These are phyloP conservation scores for Xylariaceae sp. DNA, from an alignment of 2,329 filamentous ascomycete species.

Conservation along the genomic window DNA sequence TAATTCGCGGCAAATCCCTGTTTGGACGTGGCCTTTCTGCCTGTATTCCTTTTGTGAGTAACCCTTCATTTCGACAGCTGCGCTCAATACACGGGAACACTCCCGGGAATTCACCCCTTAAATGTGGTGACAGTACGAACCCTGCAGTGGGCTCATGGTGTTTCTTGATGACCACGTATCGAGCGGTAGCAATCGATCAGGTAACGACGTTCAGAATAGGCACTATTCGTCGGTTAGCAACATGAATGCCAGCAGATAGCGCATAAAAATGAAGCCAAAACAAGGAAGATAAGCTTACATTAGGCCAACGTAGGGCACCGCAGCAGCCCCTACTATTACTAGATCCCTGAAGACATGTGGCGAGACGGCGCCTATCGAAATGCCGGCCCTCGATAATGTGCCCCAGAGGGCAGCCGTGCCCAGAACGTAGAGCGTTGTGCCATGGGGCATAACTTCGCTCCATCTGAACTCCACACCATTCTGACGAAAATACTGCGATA, in stretches of 20 bases:
- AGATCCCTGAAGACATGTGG: constrained; percentile 38
- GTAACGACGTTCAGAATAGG: constrained; percentile 51
- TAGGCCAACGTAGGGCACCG: constrained; percentile 48
- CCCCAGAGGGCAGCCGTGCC: constrained; percentile 42
- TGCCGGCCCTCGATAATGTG: constrained; percentile 27
- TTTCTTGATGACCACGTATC: constrained; percentile 34
- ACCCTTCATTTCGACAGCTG: too few species aligned
- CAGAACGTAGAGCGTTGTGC: constrained; percentile 41
- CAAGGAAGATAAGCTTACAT: constrained; percentile 51
- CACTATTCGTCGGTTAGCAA: constrained; percentile 37
- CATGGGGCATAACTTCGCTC: constrained; percentile 41
- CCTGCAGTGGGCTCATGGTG: too few species aligned
- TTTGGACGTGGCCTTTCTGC: too few species aligned
- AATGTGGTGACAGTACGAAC: too few species aligned
- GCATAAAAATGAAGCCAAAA: constrained; percentile 15
- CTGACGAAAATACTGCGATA: constrained; percentile 57
- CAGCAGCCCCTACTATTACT: constrained; percentile 46
- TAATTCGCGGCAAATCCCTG: too few species aligned
- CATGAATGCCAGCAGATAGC: constrained; percentile 8
- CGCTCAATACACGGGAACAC: too few species aligned
- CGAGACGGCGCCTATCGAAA: constrained; percentile 32
- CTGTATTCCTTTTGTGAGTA: too few species aligned
- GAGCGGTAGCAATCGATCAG: constrained; percentile 48
- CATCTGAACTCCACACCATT: constrained; percentile 42
- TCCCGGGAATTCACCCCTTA: too few species aligned